Base-by-base conservation (phyloP, 306 rosid species). In the Vigna unguiculata region DNA sequence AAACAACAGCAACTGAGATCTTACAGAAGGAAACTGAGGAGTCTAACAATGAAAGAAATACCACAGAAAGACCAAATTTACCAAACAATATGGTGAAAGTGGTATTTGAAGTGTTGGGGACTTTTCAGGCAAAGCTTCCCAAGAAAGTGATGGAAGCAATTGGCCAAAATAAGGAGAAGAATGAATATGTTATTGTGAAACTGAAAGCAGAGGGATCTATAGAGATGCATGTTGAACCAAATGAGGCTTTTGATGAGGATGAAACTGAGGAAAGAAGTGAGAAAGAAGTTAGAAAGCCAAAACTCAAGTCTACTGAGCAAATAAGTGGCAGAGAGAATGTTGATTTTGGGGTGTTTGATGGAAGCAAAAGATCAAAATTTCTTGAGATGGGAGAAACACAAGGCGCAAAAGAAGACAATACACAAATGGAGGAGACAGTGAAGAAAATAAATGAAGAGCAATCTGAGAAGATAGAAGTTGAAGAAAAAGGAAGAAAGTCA, bases 161-260 rank as follows among this genome's bases (percentile, higher is more conserved):
- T 40, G 16, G 28, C 16, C 24, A 49, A 62, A 24, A 71, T 21
- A 32, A 43, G 14, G 70, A 76, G 7, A 45, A 53, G 46, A 53
- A 3, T 76, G 75, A 63, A 8, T n/a, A 20, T 45, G 62, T 21
- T 76, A 22, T 0, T n/a, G 78, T 21, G 47, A 71, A 62, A 21
- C 32, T 34, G 32, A 64, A 79, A 22, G 75, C 20, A 72, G 63
- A 48, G 9, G 75, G 80, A 6, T 48, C 72, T 16, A 30, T 2
- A 24, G 62, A 63, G 78, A 74, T 69, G 30, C 57, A 47, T 46
- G 30, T 54, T 65, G 81, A 81, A 75, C 73, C 40, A 81, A 67
- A 68, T 71, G 76, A 48, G 63, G 25, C 41, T 65, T 49, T 32
- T 51, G 51, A 58, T 24, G 63, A 59, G 34, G 79, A 58, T 19